A percentile compares a stretch with the other conserved stretches of the same genome.
phyloP scores from a whole-genome alignment of 257 asterid genomes.

The Solanum appendiculatum region DNA sequence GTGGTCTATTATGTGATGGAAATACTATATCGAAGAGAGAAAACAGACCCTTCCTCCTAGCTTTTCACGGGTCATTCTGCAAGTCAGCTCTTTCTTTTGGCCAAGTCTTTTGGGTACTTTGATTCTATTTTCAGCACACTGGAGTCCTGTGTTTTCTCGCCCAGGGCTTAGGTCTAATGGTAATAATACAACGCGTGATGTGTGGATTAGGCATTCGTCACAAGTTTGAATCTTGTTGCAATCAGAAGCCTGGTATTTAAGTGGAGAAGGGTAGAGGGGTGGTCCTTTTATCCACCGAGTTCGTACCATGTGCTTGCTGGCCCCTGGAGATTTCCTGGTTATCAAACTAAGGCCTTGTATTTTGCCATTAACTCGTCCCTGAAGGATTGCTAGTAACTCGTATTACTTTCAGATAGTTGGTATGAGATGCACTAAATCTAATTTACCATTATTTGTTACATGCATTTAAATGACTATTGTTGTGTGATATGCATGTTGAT shows the following conservation, averaged over 20 bases:
- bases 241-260: neutral
- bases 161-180: neutral
- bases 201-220: neutral
- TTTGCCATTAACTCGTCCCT: neutral
- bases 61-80: neutral
- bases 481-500: neutral
- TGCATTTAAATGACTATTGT: neutral
- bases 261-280: neutral
- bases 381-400: neutral
- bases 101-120: neutral
- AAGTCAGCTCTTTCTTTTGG: neutral
- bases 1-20: neutral
- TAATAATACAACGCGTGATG: neutral
- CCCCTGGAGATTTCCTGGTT: neutral
- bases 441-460: neutral
- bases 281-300: neutral
- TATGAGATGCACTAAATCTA: neutral
- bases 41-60: neutral
- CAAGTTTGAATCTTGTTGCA: neutral
- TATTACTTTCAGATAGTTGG: neutral
- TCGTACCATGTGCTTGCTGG: neutral
- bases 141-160: neutral
- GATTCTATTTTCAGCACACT: neutral
- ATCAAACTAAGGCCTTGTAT: neutral
- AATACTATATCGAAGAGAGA: neutral